These are phyloP conservation scores for Gonapodya sp. DNA, from an alignment of 192 early-diverging fungal species.

Conservation along the genomic window DNA sequence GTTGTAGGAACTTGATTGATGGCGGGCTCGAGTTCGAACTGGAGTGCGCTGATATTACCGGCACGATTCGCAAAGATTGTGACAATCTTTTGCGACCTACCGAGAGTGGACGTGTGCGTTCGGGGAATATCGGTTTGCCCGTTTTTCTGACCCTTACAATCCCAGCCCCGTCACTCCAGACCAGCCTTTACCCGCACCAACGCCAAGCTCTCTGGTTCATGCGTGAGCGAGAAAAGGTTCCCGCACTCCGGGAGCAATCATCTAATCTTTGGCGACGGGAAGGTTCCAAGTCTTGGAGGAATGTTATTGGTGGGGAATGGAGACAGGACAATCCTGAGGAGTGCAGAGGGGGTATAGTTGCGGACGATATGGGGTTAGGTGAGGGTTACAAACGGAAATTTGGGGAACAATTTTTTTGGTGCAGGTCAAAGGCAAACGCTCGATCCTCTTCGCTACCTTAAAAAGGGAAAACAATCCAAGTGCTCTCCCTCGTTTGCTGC, in stretches of 20 bases:
- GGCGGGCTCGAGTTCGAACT: no score
- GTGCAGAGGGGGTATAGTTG: background rate
- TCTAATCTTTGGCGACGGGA: slow-evolving; percentile 3
- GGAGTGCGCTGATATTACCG: no score
- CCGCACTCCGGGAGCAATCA: background rate
- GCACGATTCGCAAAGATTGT: no score
- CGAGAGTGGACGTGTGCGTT: no score
- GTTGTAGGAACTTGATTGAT: no score
- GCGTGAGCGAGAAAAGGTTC: slow-evolving; percentile 56
- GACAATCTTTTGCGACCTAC: no score
- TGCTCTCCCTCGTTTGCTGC: background rate
- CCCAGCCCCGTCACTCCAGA: slow-evolving; percentile 16
- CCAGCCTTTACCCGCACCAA: slow-evolving; percentile 68
- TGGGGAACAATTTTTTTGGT: no score
- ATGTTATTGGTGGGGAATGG: background rate
- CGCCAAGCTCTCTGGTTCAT: slow-evolving; percentile 77
- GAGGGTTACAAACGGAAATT: background rate
- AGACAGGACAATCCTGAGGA: background rate
- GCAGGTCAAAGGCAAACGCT: no score
- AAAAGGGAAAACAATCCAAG: slow-evolving; percentile 6
- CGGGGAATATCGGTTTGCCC: no score
- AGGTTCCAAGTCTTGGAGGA: background rate
- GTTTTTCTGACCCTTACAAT: background rate
- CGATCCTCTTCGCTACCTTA: background rate
- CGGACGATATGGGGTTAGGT: slow-evolving; percentile 9